Evolutionary conservation across 257 asterid genomes (phyloP).

Genomic region (Solanum chiquidenum): DNA sequence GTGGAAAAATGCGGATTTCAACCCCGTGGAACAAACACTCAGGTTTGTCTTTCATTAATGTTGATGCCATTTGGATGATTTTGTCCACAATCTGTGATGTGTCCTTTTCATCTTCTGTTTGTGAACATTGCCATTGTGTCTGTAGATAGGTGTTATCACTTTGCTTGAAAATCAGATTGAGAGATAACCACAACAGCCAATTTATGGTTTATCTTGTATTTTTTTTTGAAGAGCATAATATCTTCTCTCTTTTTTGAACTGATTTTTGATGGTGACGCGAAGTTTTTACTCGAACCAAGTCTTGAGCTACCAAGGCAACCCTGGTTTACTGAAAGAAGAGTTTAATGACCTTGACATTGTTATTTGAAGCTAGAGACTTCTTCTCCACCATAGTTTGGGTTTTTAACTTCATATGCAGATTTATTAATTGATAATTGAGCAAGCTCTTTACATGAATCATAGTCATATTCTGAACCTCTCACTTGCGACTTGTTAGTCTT

Average conservation of each 20-base stretch:
- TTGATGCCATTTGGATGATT: not conserved
- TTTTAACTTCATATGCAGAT: not conserved
- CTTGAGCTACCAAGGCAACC: not conserved
- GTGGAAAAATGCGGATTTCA: slow-evolving; percentile 97
- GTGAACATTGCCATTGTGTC: not conserved
- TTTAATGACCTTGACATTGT: not conserved
- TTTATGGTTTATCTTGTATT: not conserved
- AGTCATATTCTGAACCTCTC: not conserved
- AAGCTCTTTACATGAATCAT: not conserved
- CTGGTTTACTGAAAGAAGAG: not conserved
- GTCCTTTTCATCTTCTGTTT: not conserved
- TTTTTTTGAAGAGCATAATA: not conserved
- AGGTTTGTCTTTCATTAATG: slow-evolving; percentile 31
- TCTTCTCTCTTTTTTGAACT: not conserved
- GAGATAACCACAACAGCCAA: not conserved
- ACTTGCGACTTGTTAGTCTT: not conserved
- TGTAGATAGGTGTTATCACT: not conserved
- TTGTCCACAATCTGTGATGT: not conserved
- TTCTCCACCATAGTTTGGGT: not conserved
- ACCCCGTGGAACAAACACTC: slow-evolving; percentile 97
- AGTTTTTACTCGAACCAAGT: not conserved
- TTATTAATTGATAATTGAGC: not conserved
- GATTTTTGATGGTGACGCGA: not conserved
- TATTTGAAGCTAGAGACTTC: not conserved
- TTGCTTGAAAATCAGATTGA: not conserved